Conservation (phyloP, 2,329 filamentous ascomycete species). For the Berkeleyomyces basicola region DNA sequence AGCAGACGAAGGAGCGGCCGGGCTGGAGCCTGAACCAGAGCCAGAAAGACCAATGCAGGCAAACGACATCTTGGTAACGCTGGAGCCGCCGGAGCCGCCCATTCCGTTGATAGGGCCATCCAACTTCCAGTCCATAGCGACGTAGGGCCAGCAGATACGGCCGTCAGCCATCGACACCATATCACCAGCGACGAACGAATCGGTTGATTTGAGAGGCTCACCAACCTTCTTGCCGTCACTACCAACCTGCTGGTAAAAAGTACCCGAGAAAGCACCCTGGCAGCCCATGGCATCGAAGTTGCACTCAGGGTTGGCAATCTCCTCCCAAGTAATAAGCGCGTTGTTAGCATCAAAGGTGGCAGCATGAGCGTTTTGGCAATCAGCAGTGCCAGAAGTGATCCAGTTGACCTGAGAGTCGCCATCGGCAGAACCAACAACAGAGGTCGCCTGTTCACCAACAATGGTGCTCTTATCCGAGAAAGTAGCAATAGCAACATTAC, state of each 20-base stretch:
- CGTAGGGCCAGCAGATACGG: constrained; percentile 45
- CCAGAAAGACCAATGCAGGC: constrained; percentile 25
- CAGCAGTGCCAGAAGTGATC: constrained; percentile 33
- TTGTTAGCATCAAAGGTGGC: constrained; percentile 35
- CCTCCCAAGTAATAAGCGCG: constrained; percentile 44
- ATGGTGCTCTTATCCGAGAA: constrained; percentile 42
- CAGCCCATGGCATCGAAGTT: constrained; percentile 43
- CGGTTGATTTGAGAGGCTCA: constrained; percentile 29
- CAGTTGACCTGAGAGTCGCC: constrained; percentile 45
- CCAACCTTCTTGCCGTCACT: constrained; percentile 35
- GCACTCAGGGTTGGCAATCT: constrained; percentile 38
- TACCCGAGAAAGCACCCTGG: constrained; percentile 39
- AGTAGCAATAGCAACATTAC: constrained; percentile 41
- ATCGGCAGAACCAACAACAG: constrained; percentile 31
- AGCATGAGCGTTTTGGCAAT: constrained; percentile 42
- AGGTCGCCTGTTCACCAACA: constrained; percentile 35
- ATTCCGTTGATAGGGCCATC: constrained; percentile 17
- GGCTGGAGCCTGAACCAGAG: too few relatives aligned
- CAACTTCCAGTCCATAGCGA: constrained; percentile 36
- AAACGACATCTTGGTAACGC: constrained; percentile 33
- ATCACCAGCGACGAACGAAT: constrained; percentile 44
- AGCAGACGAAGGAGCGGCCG: not conserved
- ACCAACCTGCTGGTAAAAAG: constrained; percentile 41
- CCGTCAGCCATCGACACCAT: constrained; percentile 43
- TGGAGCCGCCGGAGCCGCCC: constrained; percentile 8